Base-by-base conservation (phyloP, 192 early-diverging fungal genomes). In the Hyaloraphidium curvatum region DNA sequence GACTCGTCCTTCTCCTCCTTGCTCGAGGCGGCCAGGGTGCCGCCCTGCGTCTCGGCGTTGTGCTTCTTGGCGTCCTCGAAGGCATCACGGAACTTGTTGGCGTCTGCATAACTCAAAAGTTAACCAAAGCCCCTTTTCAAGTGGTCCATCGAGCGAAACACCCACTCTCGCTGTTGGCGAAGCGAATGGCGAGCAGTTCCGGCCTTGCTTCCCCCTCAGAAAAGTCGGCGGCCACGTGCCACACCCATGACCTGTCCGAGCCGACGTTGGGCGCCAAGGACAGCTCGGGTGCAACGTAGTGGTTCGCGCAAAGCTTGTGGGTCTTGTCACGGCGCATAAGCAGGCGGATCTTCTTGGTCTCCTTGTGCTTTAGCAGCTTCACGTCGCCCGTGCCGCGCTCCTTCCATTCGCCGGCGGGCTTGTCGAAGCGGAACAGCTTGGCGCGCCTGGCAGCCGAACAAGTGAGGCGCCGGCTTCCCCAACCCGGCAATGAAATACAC, bases 281-380 rank as follows among this genome's bases (percentile, higher is more conserved):
- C 84, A 98, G 92, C 35, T 86, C 84, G 2, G 75, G 50, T 35
- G 89, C 70, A 81, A 79, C 62, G 61, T 83, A 81, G 74, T 98
- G 94, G 78, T 98, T 98, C 65, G 92, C 91, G 66, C 94, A 98
- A 59, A 98, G 83, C 82, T 98, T 98, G 62, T 77, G 79, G 21
- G 91, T 98, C 73, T 96, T 94, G 62, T 98, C 94, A 40, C 94
- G 82, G 39, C 92, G 84, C 94, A 98, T 98, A 60, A 98, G 72
- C n/a, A 98, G 62, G 60, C 94, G 91, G 64, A 96, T 70, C 71
- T 89, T 91, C 53, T 73, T 73, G 57, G 76, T 72, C 48, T 76
- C 71, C 75, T 91, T 89, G 79, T 98, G 92, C 70, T 86, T 77
- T 60, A 98, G 68, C 40, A 98, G 76, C 70, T 90, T 91, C 30